Base-by-base conservation (phyloP, 2,329 filamentous ascomycete species). In the Colletotrichum sp. region DNA sequence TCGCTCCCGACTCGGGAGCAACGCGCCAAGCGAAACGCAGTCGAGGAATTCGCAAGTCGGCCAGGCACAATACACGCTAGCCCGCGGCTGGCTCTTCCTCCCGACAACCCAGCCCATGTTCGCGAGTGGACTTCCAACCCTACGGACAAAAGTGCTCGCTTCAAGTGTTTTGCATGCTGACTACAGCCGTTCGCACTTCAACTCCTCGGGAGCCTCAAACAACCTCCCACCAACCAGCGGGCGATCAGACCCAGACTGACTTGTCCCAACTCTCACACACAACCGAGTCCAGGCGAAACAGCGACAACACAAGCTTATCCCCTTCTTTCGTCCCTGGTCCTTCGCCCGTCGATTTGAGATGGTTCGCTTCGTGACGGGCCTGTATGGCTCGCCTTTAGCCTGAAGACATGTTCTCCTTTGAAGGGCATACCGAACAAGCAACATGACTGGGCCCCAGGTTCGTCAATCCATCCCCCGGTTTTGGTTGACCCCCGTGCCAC, bases 231-330 rank as follows among this genome's bases (percentile, higher is more conserved):
- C 26, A 49, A 24, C 30, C 57, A 71, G n/a, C 55, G 28, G 64
- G 30, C 52, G 71, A 55, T 77, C 71, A 75, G 75, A 75, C 71
- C 62, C 36, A 70, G 13, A 63, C 60, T 77, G 71, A 77, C 75
- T 77, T 77, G 39, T 77, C 76, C 66, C 52, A 77, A 77, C 44
- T 73, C 74, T 77, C 76, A 39, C 70, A 77, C 76, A 73, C 69
- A 63, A 70, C 60, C 60, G 69, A 73, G 65, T 74, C 44, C 66
- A 63, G 66, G 36, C 74, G 76, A 77, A 77, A 77, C 76, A 64
- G 62, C 66, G 57, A 76, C 75, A 71, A 66, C 63, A 71, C 71
- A 71, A 63, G 75, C 66, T 67, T 66, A 65, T 76, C 64, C 59
- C 59, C 73, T 71, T 62, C 32, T 32, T 69, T 65, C 70, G 28